Percentiles rank a stretch among this genome's conserved stretches.
These are phyloP conservation scores for Discostella pseudostelligera DNA, from an alignment of 108 stramenopile species.

Conservation along the genomic window DNA sequence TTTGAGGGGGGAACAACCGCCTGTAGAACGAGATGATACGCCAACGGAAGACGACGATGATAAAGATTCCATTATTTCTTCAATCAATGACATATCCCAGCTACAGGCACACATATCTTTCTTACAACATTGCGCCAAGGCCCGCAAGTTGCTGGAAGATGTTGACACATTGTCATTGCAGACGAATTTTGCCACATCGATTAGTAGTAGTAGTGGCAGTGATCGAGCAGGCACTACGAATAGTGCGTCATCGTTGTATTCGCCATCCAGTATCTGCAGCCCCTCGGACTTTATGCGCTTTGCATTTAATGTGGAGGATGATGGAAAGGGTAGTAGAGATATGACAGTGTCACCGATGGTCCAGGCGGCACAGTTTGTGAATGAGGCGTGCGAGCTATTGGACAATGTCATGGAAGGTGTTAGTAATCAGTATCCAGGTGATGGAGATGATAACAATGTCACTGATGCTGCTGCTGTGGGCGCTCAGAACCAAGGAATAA, in stretches of 20 bases:
- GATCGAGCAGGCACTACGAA: too few relatives aligned
- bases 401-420: constrained; percentile 1
- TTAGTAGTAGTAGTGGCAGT: not conserved
- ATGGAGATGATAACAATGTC: not conserved
- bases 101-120: constrained; percentile 10
- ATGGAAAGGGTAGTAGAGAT: constrained; percentile 17
- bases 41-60: not conserved
- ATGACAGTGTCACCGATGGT: constrained; percentile 20
- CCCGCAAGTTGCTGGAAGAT: constrained; percentile 20
- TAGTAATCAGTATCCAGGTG: not conserved
- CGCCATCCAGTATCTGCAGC: constrained; percentile 12
- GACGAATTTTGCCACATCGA: constrained; percentile 19
- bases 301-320: constrained; percentile 11
- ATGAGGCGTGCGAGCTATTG: constrained; percentile 7
- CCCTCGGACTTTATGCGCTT: constrained; percentile 2
- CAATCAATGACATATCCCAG: constrained; percentile 7
- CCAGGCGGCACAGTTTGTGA: constrained; percentile 19
- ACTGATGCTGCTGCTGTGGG: too few relatives aligned
- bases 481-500: not conserved
- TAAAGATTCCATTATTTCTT: not conserved
- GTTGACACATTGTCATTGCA: constrained; percentile 14
- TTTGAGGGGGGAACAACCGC: not conserved
- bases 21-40: not conserved
- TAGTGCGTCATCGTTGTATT: constrained; percentile 1
- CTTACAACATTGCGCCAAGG: constrained; percentile 18